These are phyloP conservation scores for Russula dissimulans DNA, from an alignment of 768 basidiomycete genomes.

Conservation along the genomic window DNA sequence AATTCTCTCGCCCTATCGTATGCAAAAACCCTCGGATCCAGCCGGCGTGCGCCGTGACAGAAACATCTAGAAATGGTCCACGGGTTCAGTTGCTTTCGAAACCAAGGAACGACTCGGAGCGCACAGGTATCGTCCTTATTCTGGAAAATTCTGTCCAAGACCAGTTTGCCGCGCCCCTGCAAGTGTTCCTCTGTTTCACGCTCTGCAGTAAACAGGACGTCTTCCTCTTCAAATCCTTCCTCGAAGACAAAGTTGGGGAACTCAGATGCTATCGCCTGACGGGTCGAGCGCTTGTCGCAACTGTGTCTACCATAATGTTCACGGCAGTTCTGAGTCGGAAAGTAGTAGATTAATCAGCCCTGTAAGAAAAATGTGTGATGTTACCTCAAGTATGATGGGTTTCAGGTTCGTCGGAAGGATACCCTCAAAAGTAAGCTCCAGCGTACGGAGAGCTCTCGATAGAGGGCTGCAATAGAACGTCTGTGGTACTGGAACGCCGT, in stretches of 20 bases:
- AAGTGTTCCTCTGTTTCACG: slow-evolving; percentile 4
- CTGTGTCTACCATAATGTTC: slow-evolving; percentile 15
- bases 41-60: slow-evolving; percentile 16
- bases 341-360: not conserved
- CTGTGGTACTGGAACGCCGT: slow-evolving; percentile 12
- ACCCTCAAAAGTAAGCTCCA: slow-evolving; percentile 14
- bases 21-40: slow-evolving; percentile 11
- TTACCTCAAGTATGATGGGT: slow-evolving; percentile 19
- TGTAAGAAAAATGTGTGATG: not conserved
- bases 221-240: slow-evolving; percentile 19
- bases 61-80: slow-evolving; percentile 8
- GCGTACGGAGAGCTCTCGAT: slow-evolving; percentile 14
- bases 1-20: slow-evolving; percentile 12
- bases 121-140: slow-evolving; percentile 14
- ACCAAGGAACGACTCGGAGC: not conserved
- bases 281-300: slow-evolving; percentile 17
- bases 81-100: not conserved
- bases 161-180: slow-evolving; percentile 12
- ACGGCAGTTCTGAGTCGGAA: slow-evolving; percentile 9
- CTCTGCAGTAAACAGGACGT: slow-evolving; percentile 7
- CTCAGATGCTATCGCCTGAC: slow-evolving; percentile 9
- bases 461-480: slow-evolving; percentile 16
- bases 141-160: slow-evolving; percentile 16
- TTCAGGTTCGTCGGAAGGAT: slow-evolving; percentile 3
- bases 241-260: slow-evolving; percentile 17